Evolutionary conservation across 179 eudicot species (phyloP).

Genomic region (Gypsophila paniculata): DNA sequence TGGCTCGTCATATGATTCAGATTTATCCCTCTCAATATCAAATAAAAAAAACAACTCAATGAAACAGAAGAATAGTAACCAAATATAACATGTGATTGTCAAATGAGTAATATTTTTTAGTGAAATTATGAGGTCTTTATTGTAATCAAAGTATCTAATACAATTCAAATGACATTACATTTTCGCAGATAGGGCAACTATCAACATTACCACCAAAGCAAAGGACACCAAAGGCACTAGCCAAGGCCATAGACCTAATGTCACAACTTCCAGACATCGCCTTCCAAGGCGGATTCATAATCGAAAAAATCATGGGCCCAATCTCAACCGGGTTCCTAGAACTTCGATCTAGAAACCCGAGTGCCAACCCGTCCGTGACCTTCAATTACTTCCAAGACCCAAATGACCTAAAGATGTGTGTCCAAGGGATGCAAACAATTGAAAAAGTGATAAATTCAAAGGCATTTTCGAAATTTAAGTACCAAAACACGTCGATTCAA

Average conservation of each 20-base stretch:
- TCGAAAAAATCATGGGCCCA: slow-evolving; percentile 68
- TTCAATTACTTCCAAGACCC: slow-evolving; percentile 84
- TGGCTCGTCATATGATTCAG: too few relatives aligned
- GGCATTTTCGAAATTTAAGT: slow-evolving; percentile 48
- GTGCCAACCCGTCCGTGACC: slow-evolving; percentile 65
- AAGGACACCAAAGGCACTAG: slow-evolving; percentile 70
- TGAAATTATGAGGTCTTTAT: too few relatives aligned
- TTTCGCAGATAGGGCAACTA: slow-evolving; percentile 70
- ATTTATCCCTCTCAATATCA: too few relatives aligned
- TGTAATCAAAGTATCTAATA: too few relatives aligned
- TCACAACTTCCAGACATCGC: slow-evolving; percentile 37
- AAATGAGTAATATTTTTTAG: too few relatives aligned
- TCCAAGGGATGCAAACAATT: slow-evolving; percentile 51
- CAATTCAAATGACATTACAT: too few relatives aligned
- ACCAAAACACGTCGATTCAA: slow-evolving; percentile 27
- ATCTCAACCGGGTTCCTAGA: slow-evolving; percentile 60
- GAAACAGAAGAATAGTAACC: too few relatives aligned
- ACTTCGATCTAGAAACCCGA: slow-evolving; percentile 44
- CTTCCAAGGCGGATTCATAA: slow-evolving; percentile 64
- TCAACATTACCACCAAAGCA: slow-evolving; percentile 69
- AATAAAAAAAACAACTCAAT: too few relatives aligned
- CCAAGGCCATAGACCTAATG: slow-evolving; percentile 55
- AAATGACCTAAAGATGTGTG: slow-evolving; percentile 57
- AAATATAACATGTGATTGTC: too few relatives aligned
- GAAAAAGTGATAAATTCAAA: slow-evolving; percentile 48